These are phyloP conservation scores for Achaetomium macrosporum DNA, from an alignment of 2,329 filamentous ascomycete genomes.

Conservation along the genomic window DNA sequence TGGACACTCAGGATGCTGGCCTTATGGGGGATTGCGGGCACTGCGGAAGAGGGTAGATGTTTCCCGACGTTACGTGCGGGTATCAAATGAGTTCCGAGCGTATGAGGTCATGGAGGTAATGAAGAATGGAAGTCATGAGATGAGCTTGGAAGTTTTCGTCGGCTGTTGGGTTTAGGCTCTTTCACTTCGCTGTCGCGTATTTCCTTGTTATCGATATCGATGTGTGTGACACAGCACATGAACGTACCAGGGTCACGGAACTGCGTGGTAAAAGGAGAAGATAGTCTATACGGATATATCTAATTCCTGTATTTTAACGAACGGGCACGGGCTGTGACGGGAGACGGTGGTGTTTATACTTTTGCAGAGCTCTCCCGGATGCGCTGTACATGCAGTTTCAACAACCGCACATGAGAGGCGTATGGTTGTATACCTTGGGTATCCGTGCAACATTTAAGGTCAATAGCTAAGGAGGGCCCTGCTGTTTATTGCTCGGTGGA, in stretches of 20 bases:
- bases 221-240: not conserved
- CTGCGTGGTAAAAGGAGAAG: not conserved
- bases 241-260: too few species aligned
- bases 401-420: too few species aligned
- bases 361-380: too few species aligned
- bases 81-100: not conserved
- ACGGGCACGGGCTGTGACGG: too few species aligned
- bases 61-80: not conserved
- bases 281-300: not conserved
- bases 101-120: not conserved
- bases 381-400: too few species aligned
- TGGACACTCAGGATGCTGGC: not conserved
- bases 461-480: too few species aligned
- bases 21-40: not conserved
- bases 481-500: too few species aligned
- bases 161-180: not conserved
- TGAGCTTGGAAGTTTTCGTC: constrained; percentile 7
- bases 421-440: too few species aligned
- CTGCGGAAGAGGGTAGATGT: not conserved
- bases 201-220: not conserved
- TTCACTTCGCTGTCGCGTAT: not conserved
- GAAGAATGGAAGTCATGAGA: constrained; percentile 16
- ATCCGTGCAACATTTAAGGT: too few species aligned
- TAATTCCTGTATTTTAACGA: too few species aligned
- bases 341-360: too few species aligned